Conservation (phyloP, 345 rosid species). For the Cochlearia excelsa region DNA sequence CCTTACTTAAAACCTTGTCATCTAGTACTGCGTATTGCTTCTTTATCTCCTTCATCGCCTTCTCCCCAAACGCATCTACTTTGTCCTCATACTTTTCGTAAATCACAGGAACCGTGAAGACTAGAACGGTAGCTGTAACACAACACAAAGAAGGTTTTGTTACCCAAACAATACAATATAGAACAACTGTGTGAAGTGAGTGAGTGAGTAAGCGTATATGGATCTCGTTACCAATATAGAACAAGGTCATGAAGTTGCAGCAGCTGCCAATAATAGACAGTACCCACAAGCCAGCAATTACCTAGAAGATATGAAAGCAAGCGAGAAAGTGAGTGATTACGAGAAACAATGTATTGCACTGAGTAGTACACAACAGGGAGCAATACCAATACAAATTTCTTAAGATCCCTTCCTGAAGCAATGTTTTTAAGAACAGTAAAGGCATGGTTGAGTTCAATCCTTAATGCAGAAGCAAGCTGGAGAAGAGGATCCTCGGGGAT, state of each 20-base stretch:
- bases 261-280: slow-evolving; percentile 68
- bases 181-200: too few species aligned
- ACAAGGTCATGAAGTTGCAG: slow-evolving; percentile 66
- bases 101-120: slow-evolving; percentile 74
- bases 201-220: neutral
- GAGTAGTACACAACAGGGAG: too few species aligned
- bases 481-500: slow-evolving; percentile 75
- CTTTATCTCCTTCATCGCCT: slow-evolving; percentile 64
- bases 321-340: too few species aligned
- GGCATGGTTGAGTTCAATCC: slow-evolving; percentile 62
- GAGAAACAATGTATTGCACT: neutral
- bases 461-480: slow-evolving; percentile 65
- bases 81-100: slow-evolving; percentile 87
- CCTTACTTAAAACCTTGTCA: slow-evolving; percentile 82
- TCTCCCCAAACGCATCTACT: slow-evolving; percentile 76
- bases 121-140: slow-evolving; percentile 61
- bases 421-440: slow-evolving; percentile 60
- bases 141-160: neutral
- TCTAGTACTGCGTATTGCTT: slow-evolving; percentile 73
- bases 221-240: slow-evolving; percentile 59
- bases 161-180: neutral
- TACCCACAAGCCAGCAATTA: slow-evolving; percentile 69
- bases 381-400: slow-evolving; percentile 78
- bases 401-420: slow-evolving; percentile 90
- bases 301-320: slow-evolving; percentile 41